Base-by-base conservation (phyloP, 192 early-diverging fungal species). In the Pilobolus umbonatus region DNA sequence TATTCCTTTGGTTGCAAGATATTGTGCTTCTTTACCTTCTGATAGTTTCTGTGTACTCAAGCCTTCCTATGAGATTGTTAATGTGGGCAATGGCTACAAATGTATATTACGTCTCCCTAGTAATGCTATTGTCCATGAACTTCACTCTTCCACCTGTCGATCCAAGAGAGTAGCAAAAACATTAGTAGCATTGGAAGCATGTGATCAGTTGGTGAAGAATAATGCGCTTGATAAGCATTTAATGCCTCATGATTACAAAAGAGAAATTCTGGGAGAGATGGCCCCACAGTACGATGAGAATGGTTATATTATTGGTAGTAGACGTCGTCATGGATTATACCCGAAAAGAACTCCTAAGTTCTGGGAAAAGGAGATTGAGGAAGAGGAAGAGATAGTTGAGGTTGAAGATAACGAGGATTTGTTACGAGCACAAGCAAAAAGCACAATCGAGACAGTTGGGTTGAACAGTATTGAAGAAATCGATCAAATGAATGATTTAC, bases 221-320 rank as follows among this genome's bases (percentile, higher is more conserved):
- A 82, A 82, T 1, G 86, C 80, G 2, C 73, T 97, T n/a, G 79
- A 89, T 57, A 87, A 94, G 40, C 68, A 85, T 35, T 74, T 97
- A 11, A 40, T 79, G 7, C 92, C 93, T 0, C 56, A 79, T 11
- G 29, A 75, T 26, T 60, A 75, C 14, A 57, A 35, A 12, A 17
- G 40, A 1, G 52, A 63, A 8, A 22, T 64, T 22, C 29, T 69
- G 9, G 67, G 67, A 28, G 57, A 62, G 4, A 61, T 69, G 67
- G 19, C 42, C 1, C 22, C 50, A 1, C 42, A 46, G 11, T 17
- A 44, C 11, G 67, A 69, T 57, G 40, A 58, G 22, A 69, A 64
- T 19, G 67, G 67, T 24, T 19, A 60, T 10, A 14, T 69, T 3
- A 55, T 69, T 6, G 67, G 67, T 34, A 69, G 67, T 55, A 62